A percentile compares a stretch with the other conserved stretches of the same genome.
These are phyloP conservation scores for Paramecium primaurelia DNA, from an alignment of 73 alveolate genomes.

Conservation along the genomic window DNA sequence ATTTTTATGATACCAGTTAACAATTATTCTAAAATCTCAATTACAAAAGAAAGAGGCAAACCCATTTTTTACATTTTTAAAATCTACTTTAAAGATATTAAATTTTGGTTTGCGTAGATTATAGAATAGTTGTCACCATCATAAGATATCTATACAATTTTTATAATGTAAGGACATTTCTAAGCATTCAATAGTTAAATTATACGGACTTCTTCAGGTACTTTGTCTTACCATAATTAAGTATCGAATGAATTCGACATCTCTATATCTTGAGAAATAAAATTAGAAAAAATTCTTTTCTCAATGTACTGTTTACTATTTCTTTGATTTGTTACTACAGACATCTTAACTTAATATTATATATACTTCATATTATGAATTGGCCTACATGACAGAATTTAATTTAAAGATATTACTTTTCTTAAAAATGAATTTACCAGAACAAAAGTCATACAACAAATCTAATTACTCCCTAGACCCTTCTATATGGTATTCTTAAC, in stretches of 20 bases:
- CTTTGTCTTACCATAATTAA: not conserved
- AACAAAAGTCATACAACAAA: not conserved
- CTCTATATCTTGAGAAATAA: not conserved
- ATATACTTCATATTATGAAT: not conserved
- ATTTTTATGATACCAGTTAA: not conserved
- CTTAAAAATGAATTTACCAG: not conserved
- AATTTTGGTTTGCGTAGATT: not conserved
- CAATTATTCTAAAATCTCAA: not conserved
- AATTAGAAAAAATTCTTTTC: not conserved
- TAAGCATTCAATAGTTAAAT: not conserved
- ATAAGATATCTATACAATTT: not conserved
- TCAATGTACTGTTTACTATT: not conserved
- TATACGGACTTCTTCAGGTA: not conserved
- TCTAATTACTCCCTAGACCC: not conserved
- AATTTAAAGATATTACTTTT: not conserved
- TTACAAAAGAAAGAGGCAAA: not conserved
- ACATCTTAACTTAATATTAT: not conserved
- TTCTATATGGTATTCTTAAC: not conserved
- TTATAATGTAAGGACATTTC: not conserved
- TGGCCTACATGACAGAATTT: not conserved
- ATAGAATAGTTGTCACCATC: not conserved
- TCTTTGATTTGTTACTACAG: not conserved
- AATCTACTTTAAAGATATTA: not conserved
- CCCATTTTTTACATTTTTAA: not conserved
- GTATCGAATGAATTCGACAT: not conserved